Evolutionary conservation across 768 basidiomycete species (phyloP), one percentile per base, ranked within the genome.

Genomic region (Amanita jacksonii): DNA sequence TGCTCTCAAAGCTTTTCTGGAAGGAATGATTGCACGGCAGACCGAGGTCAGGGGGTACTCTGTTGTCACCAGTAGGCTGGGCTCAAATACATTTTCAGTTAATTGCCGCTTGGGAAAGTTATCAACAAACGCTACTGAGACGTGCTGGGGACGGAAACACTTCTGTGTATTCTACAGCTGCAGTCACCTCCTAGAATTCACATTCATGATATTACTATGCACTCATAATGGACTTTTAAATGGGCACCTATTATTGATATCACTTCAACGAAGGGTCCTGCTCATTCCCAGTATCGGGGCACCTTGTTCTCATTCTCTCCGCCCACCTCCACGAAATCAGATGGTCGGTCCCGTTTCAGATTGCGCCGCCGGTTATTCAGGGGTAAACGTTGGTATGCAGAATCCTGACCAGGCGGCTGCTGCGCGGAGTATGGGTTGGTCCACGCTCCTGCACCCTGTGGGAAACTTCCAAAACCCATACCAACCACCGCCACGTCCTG

Each of bases 21-120:
- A 91, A 33, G 87, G 84, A 4, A 86, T 94, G 84, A 83, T 93
- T 38, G 61, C 70, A 3, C 70, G 81, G 42, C 93, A 99, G 65
- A 88, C 83, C 59, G 77, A 85, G 70, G 81, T 81, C 24, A 44
- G 73, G n/a, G n/a, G n/a, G n/a, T n/a, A n/a, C n/a, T n/a, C n/a
- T n/a, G n/a, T n/a, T n/a, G n/a, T n/a, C n/a, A n/a, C n/a, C n/a
- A n/a, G n/a, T n/a, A n/a, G n/a, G n/a, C n/a, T n/a, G n/a, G n/a
- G n/a, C n/a, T n/a, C n/a, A n/a, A n/a, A n/a, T n/a, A n/a, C n/a
- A 16, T 20, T 34, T 47, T 27, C 51, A 90, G 83, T 62, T 92
- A 43, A 86, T 94, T 39, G 56, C 64, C 8, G 66, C 72, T 25
- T 94, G 87, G 87, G 90, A 91, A 61, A 73, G 67, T 45, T 90